Conservation (phyloP, 257 asterid species). For the Ilex aquifolium region DNA sequence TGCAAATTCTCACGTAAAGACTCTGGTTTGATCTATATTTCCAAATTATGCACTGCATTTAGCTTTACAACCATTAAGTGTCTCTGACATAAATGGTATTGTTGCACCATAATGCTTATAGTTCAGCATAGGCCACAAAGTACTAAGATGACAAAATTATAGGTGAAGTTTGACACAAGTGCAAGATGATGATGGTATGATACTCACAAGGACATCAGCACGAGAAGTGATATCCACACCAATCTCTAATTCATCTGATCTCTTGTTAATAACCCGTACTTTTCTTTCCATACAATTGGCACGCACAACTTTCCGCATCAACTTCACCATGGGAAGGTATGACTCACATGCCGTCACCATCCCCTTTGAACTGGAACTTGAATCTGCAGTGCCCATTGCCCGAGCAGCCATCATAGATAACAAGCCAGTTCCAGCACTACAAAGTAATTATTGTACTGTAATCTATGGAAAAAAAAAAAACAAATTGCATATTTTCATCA, state of each 20-base stretch:
- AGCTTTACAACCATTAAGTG: too few species aligned
- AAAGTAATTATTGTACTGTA: conserved; percentile 12
- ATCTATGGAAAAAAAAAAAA: not conserved
- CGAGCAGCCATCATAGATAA: conserved; percentile 91
- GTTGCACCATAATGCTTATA: too few species aligned
- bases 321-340: conserved; percentile 90
- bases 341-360: conserved; percentile 92
- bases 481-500: conserved; percentile 3
- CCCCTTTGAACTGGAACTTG: conserved; percentile 33
- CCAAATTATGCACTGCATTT: not conserved
- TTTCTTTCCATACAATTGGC: conserved; percentile 59
- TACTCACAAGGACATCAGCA: conserved; percentile 85
- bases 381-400: conserved; percentile 52
- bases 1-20: too few species aligned
- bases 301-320: conserved; percentile 71
- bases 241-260: conserved; percentile 86
- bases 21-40: too few species aligned
- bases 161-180: not conserved
- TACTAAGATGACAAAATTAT: too few species aligned
- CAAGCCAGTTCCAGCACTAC: conserved; percentile 93
- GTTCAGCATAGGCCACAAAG: too few species aligned
- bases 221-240: conserved; percentile 71
- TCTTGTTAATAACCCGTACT: conserved; percentile 63
- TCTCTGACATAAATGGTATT: too few species aligned
- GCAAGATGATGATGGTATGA: conserved; percentile 21